These are phyloP conservation scores for Paramarasmius palmivorus DNA, from an alignment of 1,284 basidiomycete genomes.

Conservation along the genomic window DNA sequence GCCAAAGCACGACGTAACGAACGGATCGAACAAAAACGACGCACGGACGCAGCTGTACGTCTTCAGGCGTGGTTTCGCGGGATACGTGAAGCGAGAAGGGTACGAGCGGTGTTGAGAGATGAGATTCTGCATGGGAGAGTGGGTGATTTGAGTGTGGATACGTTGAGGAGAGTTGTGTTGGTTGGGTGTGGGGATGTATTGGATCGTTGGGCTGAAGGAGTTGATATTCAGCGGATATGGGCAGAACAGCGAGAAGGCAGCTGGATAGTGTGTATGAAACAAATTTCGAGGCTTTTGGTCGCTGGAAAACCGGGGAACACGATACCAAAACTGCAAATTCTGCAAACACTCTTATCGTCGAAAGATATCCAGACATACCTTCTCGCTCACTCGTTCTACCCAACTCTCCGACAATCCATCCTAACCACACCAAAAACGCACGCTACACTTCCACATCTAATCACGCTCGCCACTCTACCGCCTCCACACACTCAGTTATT, in stretches of 20 bases:
- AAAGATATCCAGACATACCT: no score
- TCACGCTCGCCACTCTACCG: constrained; percentile 41
- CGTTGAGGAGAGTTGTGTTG: constrained; percentile 58
- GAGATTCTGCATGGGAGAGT: constrained; percentile 45
- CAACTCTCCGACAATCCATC: background rate
- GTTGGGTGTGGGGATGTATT: constrained; percentile 57
- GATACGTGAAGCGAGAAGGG: constrained; percentile 35
- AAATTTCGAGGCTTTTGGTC: background rate
- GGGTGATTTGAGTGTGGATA: constrained; percentile 43
- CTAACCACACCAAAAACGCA: constrained; percentile 19
- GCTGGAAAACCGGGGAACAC: constrained; percentile 4
- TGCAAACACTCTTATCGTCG: no score
- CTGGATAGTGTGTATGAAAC: no score
- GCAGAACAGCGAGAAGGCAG: no score
- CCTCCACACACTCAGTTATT: constrained; percentile 37
- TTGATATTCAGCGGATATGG: constrained; percentile 25
- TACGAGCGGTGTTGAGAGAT: constrained; percentile 42
- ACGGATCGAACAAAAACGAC: constrained; percentile 53
- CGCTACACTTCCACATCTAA: constrained; percentile 42
- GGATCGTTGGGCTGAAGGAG: constrained; percentile 47
- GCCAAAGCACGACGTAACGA: constrained; percentile 60
- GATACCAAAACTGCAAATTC: no score
- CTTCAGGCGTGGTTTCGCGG: constrained; percentile 77
- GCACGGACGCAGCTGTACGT: constrained; percentile 54
- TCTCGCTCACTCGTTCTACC: no score